Percentiles rank a stretch among this genome's conserved stretches.
Evolutionary conservation across 192 early-diverging fungal genomes (phyloP).

Genomic region (Entophlyctis helioformis): DNA sequence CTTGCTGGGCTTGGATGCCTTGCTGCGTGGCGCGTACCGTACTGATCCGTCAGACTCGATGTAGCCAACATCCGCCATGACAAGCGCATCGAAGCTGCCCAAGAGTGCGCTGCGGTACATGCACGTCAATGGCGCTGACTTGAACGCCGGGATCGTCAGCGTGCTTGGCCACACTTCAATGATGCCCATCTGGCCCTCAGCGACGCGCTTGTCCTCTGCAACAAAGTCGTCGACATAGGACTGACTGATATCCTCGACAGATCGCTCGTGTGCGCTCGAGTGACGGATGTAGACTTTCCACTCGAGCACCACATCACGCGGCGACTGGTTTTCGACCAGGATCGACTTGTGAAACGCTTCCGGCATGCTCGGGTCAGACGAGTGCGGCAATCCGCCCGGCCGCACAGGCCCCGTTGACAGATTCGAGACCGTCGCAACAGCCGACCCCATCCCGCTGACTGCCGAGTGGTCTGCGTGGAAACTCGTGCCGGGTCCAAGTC

Average conservation of each 20-base stretch:
- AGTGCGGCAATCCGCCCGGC: no score
- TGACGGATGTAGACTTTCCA: constrained; percentile 30
- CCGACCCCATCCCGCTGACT: no score
- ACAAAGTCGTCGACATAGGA: no score
- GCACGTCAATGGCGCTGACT: constrained; percentile 12
- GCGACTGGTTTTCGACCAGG: constrained; percentile 34
- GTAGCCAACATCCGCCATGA: constrained; percentile 36
- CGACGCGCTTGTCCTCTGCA: no score
- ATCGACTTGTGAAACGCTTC: constrained; percentile 20
- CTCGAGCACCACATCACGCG: constrained; percentile 22
- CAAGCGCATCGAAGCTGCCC: constrained; percentile 21
- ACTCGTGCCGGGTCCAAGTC: no score
- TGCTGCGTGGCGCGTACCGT: constrained; percentile 10
- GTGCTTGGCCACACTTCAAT: no score
- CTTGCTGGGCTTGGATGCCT: constrained; percentile 4
- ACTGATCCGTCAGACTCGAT: constrained; percentile 19
- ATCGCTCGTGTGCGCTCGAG: no score
- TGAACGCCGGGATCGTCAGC: constrained; percentile 24
- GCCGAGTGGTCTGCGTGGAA: no score
- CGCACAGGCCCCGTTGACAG: no score
- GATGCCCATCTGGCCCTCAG: neutral
- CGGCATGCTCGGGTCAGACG: no score
- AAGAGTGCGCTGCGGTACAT: constrained; percentile 17
- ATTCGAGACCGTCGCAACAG: neutral
- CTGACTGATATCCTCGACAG: no score